Evolutionary conservation across 176 grass and related monocot species (phyloP).

Genomic region (Pontederia paniculata): DNA sequence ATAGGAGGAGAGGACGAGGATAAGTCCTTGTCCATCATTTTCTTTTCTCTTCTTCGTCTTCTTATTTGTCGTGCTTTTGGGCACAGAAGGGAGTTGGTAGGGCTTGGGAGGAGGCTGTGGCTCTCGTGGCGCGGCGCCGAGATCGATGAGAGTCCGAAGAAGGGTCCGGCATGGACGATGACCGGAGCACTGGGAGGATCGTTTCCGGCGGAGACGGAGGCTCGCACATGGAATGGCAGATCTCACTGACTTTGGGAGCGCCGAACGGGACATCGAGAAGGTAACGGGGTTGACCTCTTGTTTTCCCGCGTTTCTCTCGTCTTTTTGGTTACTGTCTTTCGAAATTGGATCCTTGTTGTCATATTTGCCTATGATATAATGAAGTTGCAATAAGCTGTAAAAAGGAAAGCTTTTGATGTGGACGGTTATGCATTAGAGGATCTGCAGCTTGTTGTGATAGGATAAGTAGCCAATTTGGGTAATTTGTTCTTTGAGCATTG

Average conservation of each 20-base stretch:
- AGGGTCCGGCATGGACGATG: constrained; percentile 11
- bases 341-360: too few species aligned
- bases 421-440: too few species aligned
- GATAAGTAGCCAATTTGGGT: too few species aligned
- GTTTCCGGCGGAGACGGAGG: constrained; percentile 2
- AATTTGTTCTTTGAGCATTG: too few species aligned
- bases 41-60: not conserved
- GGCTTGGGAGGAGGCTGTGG: not conserved
- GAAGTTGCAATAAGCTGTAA: too few species aligned
- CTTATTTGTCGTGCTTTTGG: too few species aligned
- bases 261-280: constrained; percentile 15
- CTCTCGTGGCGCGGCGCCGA: not conserved
- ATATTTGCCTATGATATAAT: too few species aligned
- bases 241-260: constrained; percentile 2
- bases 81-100: not conserved
- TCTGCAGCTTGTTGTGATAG: too few species aligned
- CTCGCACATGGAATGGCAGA: constrained; percentile 20
- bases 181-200: not conserved
- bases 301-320: too few species aligned
- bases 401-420: too few species aligned
- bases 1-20: too few species aligned
- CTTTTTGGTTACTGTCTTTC: not conserved
- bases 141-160: constrained; percentile 7
- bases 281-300: not conserved
- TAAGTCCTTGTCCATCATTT: not conserved